Evolutionary conservation across 2,329 filamentous ascomycete species (phyloP).

Genomic region (Claviceps fusiformis): DNA sequence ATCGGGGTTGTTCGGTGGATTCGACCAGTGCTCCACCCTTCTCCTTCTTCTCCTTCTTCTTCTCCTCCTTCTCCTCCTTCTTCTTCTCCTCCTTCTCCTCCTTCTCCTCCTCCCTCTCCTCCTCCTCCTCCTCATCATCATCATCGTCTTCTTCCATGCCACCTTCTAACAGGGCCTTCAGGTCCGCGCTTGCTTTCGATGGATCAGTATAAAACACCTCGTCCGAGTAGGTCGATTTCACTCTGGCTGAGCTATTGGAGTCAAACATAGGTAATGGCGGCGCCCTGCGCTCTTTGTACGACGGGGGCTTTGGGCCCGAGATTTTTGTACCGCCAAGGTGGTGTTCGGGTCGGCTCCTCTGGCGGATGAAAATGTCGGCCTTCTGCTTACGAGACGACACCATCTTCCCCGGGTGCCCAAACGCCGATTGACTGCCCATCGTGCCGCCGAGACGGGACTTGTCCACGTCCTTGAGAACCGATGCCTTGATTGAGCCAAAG

Average conservation of each 20-base stretch:
- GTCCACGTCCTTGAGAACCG: constrained; percentile 8
- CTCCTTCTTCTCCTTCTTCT: neutral
- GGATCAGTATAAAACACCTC: constrained; percentile 54
- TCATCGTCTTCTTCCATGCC: constrained; percentile 65
- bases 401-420: constrained; percentile 28
- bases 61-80: neutral
- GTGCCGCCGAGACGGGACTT: neutral
- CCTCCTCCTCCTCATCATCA: constrained; percentile 26
- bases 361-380: constrained; percentile 41
- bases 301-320: constrained; percentile 32
- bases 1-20: neutral
- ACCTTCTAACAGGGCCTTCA: constrained; percentile 72
- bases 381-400: constrained; percentile 40
- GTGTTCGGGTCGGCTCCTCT: constrained; percentile 42
- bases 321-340: constrained; percentile 35
- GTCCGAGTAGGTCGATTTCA: constrained; percentile 19
- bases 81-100: neutral
- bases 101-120: neutral
- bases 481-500: constrained; percentile 14
- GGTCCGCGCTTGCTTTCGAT: constrained; percentile 56
- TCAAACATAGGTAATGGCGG: constrained; percentile 34
- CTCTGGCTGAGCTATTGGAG: constrained; percentile 18
- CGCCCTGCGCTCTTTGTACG: constrained; percentile 32
- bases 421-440: constrained; percentile 13
- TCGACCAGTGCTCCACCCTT: neutral